Evolutionary conservation across 83 land plant species (phyloP).

Genomic region (Picea abies): DNA sequence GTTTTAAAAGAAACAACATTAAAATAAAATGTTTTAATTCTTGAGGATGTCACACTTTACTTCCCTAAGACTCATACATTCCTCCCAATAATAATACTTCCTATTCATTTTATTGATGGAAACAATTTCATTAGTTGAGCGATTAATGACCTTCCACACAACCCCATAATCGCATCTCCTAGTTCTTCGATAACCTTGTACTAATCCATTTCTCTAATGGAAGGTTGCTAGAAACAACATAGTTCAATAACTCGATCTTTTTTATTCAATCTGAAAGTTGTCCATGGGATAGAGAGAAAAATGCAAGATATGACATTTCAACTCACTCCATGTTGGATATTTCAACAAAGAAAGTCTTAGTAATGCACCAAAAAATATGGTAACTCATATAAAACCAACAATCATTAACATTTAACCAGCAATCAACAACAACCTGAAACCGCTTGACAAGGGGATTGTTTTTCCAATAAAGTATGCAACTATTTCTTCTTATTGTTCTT

Average conservation of each 20-base stretch:
- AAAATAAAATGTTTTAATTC: no score
- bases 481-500: not conserved
- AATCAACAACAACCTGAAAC: not conserved
- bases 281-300: not conserved
- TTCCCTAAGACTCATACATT: constrained; percentile 94
- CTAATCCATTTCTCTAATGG: no score
- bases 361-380: not conserved
- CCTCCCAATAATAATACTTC: constrained; percentile 93
- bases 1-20: no score
- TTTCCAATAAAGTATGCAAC: not conserved
- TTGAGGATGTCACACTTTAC: constrained; percentile 33
- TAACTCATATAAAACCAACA: constrained; percentile 1
- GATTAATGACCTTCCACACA: constrained; percentile 66
- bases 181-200: constrained; percentile 61
- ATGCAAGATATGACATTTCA: constrained; percentile 10
- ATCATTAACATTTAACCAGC: not conserved
- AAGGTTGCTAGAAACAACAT: no score
- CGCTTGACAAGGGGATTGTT: not conserved
- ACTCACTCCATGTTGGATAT: not conserved
- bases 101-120: constrained; percentile 95
- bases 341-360: not conserved
- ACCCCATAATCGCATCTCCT: constrained; percentile 82
- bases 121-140: constrained; percentile 56
- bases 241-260: not conserved
- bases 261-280: not conserved